Evolutionary conservation across 371 early-diverging fungal species (phyloP), one percentile per base, ranked within the genome.

Genomic region (Mortierella sp.): DNA sequence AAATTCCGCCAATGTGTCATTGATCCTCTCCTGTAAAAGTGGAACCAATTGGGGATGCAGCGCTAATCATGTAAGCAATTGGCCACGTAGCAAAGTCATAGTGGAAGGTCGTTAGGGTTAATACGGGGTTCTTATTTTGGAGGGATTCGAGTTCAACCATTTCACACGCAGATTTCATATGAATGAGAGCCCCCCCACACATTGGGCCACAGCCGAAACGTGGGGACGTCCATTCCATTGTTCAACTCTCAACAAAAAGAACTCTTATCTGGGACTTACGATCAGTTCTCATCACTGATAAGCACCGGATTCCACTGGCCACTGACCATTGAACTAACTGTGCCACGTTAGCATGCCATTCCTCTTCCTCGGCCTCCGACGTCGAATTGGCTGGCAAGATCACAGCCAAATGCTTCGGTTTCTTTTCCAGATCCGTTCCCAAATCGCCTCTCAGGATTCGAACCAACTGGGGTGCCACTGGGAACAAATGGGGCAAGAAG

Each of bases 221-320:
- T 34, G 34, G 4, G 7, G 34, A 7, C 34, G 34, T 34, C 34
- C 34, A 34, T 34, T 34, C 4, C 34, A 14, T 26, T 49, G 50
- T 24, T 19, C 54, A 54, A 24, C 16, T 60, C 19, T 38, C 26
- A 31, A 30, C 14, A 30, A 43, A 43, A 43, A 43, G 14, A 39
- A 39, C 39, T 14, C 7, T 39, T 10, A 39, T 23, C 4, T 8
- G 3, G 6, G 3, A 57, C 76, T 64, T 74, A 70, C 76, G 39
- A 46, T 66, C 56, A 19, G 62, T 62, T 18, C 76, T 56, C 76
- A 76, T 69, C 21, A 76, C 41, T 12, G 76, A 76, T 24, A 76
- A 43, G 21, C 65, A 65, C 66, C 58, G 52, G 66, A 76, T 62
- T 18, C 66, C 76, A n/a, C 47, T 54, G 0, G 76, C 70, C 6